Conservation (phyloP, 495 filamentous ascomycete species). For the Aspergillus coremiiformis region DNA sequence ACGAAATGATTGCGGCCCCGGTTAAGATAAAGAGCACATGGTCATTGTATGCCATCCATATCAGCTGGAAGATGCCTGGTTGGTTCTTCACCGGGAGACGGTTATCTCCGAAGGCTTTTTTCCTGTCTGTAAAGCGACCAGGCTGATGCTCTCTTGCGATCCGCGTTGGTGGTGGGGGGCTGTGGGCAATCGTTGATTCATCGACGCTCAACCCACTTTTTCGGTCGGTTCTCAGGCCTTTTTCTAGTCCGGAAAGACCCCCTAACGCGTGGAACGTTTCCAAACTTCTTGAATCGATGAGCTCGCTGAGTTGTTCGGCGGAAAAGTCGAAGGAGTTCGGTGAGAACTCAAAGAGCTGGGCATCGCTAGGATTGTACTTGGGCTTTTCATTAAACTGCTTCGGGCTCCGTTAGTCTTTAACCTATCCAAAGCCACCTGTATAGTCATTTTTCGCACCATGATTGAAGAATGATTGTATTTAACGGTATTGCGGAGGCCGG, state of each 20-base stretch:
- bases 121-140: neutral
- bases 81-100: neutral
- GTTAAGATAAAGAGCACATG: slow-evolving; percentile 63
- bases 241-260: neutral
- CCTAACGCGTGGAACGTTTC: neutral
- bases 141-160: neutral
- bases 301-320: neutral
- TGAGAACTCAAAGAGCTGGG: too few relatives aligned
- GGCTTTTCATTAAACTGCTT: too few relatives aligned
- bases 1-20: slow-evolving; percentile 61
- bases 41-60: slow-evolving; percentile 66
- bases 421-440: too few relatives aligned
- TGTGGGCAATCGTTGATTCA: neutral
- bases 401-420: too few relatives aligned
- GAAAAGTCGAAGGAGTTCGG: neutral
- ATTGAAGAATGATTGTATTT: too few relatives aligned
- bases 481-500: too few relatives aligned
- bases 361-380: too few relatives aligned
- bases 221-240: neutral
- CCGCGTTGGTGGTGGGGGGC: neutral
- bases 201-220: neutral
- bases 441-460: too few relatives aligned
- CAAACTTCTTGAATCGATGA: neutral
- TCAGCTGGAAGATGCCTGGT: slow-evolving; percentile 23
- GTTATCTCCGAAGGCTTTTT: neutral